Evolutionary conservation across 257 asterid genomes (phyloP), one percentile per base, ranked within the genome.

Genomic region (Dorcoceras hygrometricum): DNA sequence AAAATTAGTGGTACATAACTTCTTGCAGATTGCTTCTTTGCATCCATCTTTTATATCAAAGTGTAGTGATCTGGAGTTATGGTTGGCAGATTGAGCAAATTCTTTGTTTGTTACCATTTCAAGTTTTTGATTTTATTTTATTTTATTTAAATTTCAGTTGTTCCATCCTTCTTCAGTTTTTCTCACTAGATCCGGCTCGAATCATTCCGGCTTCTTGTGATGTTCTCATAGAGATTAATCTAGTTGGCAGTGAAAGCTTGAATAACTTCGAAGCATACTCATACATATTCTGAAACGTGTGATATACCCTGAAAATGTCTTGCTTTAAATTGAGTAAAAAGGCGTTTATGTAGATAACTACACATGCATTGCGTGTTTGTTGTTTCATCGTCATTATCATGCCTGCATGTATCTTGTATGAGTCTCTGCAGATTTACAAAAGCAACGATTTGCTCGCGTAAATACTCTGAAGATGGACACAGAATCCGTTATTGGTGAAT

Each of bases 361-460:
- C 19, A 43, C 6, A 43, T 43, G 51, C 51, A 12, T 43, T 14
- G 19, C 6, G 3, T 12, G 19, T 12, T 43, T 12, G 51, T 43
- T 14, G 19, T 39, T 43, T 14, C 51, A 12, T 12, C 14, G 51
- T 43, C 19, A 43, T 43, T 3, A 43, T 43, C 19, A 43, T 3
- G 19, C 51, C 19, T 43, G 12, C 0, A 14, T 43, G 4, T 43
- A 14, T 12, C 4, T 62, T 36, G 28, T 61, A 46, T 29, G 55
- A 56, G 31, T 73, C 72, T 51, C 71, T 78, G 86, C 83, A 90
- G 97, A 81, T 70, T 72, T 77, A 72, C 80, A 53, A 10, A 94
- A 88, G 77, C 93, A 95, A 67, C 96, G 99, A 61, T 88, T 83
- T 76, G 91, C 87, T 77, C 95, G 98, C 73, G 96, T 94, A 34